These are phyloP conservation scores for Globisporangium nunn DNA, from an alignment of 352 stramenopile species.

Conservation along the genomic window DNA sequence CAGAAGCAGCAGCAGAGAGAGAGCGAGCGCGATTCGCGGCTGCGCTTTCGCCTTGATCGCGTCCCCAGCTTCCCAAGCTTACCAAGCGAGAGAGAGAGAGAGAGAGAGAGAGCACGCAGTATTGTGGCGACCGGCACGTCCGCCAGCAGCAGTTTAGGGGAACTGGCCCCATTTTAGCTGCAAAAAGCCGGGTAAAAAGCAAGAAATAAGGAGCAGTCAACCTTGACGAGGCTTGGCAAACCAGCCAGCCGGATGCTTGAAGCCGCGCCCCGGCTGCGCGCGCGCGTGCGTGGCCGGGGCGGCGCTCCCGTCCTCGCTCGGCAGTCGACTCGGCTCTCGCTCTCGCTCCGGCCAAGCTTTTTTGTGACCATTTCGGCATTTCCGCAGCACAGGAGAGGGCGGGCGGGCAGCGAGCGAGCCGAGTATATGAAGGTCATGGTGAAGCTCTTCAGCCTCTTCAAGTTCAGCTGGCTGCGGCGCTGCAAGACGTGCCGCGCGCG, in stretches of 20 bases:
- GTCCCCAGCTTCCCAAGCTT: no score
- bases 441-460: conserved; percentile 53
- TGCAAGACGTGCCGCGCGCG: conserved; percentile 58
- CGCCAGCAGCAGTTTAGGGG: no score
- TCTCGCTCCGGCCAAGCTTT: not conserved
- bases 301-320: no score
- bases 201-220: not conserved
- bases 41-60: no score
- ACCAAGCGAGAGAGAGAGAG: no score
- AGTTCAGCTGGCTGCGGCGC: conserved; percentile 57
- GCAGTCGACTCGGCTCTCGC: not conserved
- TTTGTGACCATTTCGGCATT: not conserved
- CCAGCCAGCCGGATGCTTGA: not conserved
- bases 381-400: not conserved
- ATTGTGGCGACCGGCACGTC: no score
- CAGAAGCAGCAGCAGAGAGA: no score
- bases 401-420: not conserved
- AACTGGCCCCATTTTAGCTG: no score
- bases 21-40: no score
- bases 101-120: no score
- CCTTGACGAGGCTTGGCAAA: not conserved
- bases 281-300: not conserved
- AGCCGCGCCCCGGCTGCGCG: not conserved
- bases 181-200: not conserved
- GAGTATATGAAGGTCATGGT: conserved; percentile 45